Evolutionary conservation across 2,329 filamentous ascomycete genomes (phyloP), one percentile per base, ranked within the genome.

Genomic region (Fusarium penzigii): DNA sequence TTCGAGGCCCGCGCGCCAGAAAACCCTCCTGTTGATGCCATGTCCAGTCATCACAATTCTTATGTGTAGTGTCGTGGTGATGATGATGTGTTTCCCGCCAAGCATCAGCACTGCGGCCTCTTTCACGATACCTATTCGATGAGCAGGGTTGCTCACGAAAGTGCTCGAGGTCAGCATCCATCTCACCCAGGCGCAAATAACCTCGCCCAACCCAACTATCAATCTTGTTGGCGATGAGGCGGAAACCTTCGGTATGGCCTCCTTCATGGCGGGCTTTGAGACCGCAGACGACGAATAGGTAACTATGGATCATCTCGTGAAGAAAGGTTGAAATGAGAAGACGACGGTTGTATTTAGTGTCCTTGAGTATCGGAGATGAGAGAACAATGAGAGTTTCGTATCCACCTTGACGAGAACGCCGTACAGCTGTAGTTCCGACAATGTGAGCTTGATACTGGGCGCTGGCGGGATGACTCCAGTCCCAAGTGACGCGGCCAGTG

Each of bases 231-330:
- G 83, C 84, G 56, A 87, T 86, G 42, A 72, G 73, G 29, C 75
- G 73, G 60, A 87, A 87, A 2, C 82, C 84, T 2, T 73, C 65
- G 2, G 84, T 87, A 58, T 87, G 84, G 1, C 84, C 84, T 11
- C 83, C 83, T 40, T 76, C 73, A 20, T 75, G 70, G 36, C 78
- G 72, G 0, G 83, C 83, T 41, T 77, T 74, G 64, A 84, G 80
- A 5, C 84, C 84, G 59, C 83, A 85, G 46, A 72, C 75, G 51
- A 87, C 78, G 58, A 87, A 87, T 14, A 87, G 72, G 63, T 85
- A 87, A 68, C 83, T 84, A 69, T 87, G 84, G 44, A 87, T 84
- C 59, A 87, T 78, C 68, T 88, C 85, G 63, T 87, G 85, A 43
- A 88, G 63, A 56, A 88, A 86, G 0, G 84, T 85, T 7, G 81